Percentiles rank a stretch among this genome's conserved stretches.
These are phyloP conservation scores for Coniella lustricola DNA, from an alignment of 2,329 filamentous ascomycete species.

Conservation along the genomic window DNA sequence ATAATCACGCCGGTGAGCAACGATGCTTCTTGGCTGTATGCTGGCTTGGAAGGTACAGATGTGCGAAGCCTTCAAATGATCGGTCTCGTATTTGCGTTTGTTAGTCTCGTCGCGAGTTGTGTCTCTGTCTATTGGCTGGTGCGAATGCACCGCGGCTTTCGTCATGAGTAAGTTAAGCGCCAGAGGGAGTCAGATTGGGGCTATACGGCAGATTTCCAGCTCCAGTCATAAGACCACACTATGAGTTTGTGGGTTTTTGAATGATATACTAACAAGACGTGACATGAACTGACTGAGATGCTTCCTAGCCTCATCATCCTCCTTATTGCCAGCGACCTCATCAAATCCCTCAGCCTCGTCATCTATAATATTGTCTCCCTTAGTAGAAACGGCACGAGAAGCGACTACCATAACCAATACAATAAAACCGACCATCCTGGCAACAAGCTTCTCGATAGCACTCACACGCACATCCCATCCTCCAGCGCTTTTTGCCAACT, in stretches of 20 bases:
- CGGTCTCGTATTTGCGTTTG: conserved; percentile 34
- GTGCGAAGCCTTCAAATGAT: conserved; percentile 27
- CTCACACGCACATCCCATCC: conserved; percentile 40
- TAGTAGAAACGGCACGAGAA: too few species aligned
- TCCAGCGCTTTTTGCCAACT: conserved; percentile 56
- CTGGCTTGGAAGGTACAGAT: neutral
- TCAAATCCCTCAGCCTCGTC: conserved; percentile 63
- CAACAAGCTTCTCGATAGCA: neutral
- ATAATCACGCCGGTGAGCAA: too few species aligned
- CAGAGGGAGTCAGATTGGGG: too few species aligned
- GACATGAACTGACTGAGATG: too few species aligned
- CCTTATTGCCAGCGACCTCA: conserved; percentile 64
- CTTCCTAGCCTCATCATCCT: conserved; percentile 60
- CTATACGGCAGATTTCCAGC: too few species aligned
- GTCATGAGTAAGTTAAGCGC: conserved; percentile 63
- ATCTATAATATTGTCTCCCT: conserved; percentile 57
- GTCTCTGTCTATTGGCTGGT: conserved; percentile 64
- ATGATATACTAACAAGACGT: too few species aligned
- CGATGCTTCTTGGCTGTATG: neutral
- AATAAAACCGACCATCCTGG: too few species aligned
- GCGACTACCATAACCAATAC: too few species aligned
- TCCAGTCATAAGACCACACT: too few species aligned
- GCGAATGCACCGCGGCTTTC: conserved; percentile 65
- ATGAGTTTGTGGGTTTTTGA: too few species aligned
- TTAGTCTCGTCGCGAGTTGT: conserved; percentile 51